These are phyloP conservation scores for Ilyonectria mors-panacis DNA, from an alignment of 2,329 filamentous ascomycete genomes.

Conservation along the genomic window DNA sequence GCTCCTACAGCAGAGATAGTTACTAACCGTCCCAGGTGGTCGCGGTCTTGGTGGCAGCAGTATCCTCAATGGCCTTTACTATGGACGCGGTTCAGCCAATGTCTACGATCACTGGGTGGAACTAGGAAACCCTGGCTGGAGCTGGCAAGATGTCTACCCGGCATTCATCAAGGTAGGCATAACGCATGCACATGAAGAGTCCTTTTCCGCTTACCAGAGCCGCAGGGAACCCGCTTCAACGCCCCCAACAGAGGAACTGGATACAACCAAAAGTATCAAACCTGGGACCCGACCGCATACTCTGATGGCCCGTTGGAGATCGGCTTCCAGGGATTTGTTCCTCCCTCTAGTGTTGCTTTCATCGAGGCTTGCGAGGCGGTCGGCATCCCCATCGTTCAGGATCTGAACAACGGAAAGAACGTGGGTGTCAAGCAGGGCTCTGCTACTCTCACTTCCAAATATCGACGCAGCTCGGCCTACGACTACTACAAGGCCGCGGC, in stretches of 20 bases:
- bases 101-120: slow-evolving; percentile 1
- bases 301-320: slow-evolving; percentile 46
- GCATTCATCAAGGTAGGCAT: neutral
- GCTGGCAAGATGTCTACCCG: neutral
- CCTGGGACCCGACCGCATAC: slow-evolving; percentile 45
- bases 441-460: slow-evolving; percentile 41
- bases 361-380: slow-evolving; percentile 42
- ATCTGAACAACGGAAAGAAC: slow-evolving; percentile 47
- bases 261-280: slow-evolving; percentile 47
- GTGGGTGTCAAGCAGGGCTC: slow-evolving; percentile 49
- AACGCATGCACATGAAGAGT: neutral
- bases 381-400: slow-evolving; percentile 43
- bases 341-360: slow-evolving; percentile 48
- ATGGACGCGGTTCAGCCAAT: neutral
- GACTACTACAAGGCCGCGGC: slow-evolving; percentile 44
- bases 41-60: neutral
- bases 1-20: neutral
- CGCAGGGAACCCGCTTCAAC: slow-evolving; percentile 40
- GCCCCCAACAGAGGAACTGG: slow-evolving; percentile 38
- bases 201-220: neutral
- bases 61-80: neutral
- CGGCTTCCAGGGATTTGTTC: slow-evolving; percentile 48
- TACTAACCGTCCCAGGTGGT: neutral
- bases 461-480: slow-evolving; percentile 46
- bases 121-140: neutral